Conservation (phyloP, 371 early-diverging fungal species). For the Haplosporangium sp. region DNA sequence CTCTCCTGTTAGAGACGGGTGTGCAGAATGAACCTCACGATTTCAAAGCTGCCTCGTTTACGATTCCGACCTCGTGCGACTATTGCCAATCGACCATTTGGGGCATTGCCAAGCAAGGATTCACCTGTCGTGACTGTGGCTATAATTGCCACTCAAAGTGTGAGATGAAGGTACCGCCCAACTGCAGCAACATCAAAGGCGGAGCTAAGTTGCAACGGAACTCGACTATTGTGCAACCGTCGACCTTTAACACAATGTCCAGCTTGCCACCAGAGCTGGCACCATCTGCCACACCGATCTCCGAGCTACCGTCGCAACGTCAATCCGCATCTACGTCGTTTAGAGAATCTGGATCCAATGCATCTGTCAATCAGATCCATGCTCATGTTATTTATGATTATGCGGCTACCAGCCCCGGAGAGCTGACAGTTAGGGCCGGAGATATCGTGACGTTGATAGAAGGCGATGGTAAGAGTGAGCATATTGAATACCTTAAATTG, state of each 20-base stretch:
- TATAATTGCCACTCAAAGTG: slow-evolving; percentile 88
- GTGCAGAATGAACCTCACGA: slow-evolving; percentile 69
- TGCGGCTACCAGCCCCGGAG: slow-evolving; percentile 57
- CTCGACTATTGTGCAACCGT: slow-evolving; percentile 38
- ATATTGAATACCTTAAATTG: too few relatives aligned
- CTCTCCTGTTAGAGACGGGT: slow-evolving; percentile 56
- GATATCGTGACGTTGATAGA: slow-evolving; percentile 61
- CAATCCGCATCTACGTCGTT: slow-evolving; percentile 1
- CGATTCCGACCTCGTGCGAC: slow-evolving; percentile 85
- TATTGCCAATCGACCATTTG: slow-evolving; percentile 79
- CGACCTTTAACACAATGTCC: slow-evolving; percentile 31
- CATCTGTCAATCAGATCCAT: slow-evolving; percentile 25
- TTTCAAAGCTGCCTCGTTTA: slow-evolving; percentile 79
- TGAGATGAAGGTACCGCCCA: slow-evolving; percentile 86
- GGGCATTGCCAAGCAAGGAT: slow-evolving; percentile 81
- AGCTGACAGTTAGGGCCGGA: slow-evolving; percentile 60
- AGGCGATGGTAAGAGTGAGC: slow-evolving; percentile 53
- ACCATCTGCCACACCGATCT: slow-evolving; percentile 40
- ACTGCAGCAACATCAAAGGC: slow-evolving; percentile 74
- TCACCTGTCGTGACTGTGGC: slow-evolving; percentile 85
- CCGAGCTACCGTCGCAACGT: slow-evolving; percentile 15
- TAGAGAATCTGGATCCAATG: slow-evolving; percentile 23
- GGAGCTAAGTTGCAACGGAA: slow-evolving; percentile 65
- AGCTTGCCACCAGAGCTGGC: slow-evolving; percentile 25
- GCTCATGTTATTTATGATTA: slow-evolving; percentile 69